phyloP scores from a whole-genome alignment of 202 grass and related monocot genomes.

The Zoysia matrella region DNA sequence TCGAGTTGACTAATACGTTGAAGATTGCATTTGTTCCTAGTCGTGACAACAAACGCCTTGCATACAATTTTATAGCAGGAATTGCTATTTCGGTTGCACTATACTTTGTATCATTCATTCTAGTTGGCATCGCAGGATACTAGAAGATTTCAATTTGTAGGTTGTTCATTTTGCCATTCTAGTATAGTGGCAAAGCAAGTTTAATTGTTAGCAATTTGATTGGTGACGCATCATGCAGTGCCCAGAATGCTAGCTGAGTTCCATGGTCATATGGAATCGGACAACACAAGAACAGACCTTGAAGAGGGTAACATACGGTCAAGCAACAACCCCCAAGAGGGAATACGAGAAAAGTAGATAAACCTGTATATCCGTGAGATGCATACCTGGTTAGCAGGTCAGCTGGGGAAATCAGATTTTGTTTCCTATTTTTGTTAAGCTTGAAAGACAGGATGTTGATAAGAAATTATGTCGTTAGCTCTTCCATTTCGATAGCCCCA shows the following conservation, averaged over 20 bases:
- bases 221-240: not conserved
- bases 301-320: constrained; percentile 36
- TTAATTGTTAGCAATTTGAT: constrained; percentile 6
- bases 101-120: constrained; percentile 73
- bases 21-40: constrained; percentile 84
- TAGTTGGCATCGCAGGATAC: constrained; percentile 67
- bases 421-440: constrained; percentile 3
- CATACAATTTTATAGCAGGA: constrained; percentile 64
- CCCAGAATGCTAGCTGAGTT: constrained; percentile 12
- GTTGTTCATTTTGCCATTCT: constrained; percentile 20
- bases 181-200: constrained; percentile 18
- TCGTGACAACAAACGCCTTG: constrained; percentile 83
- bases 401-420: not conserved
- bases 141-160: constrained; percentile 25
- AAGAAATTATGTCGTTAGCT: not conserved
- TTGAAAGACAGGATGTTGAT: not conserved
- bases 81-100: constrained; percentile 58
- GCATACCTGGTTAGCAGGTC: not conserved
- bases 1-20: constrained; percentile 93
- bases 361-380: constrained; percentile 31
- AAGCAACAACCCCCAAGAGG: constrained; percentile 1
- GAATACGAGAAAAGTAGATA: constrained; percentile 32
- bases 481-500: not conserved
- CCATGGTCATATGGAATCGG: not conserved
- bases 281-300: constrained; percentile 7